Evolutionary conservation across 345 rosid species (phyloP).

Genomic region (Citropsis articulata): DNA sequence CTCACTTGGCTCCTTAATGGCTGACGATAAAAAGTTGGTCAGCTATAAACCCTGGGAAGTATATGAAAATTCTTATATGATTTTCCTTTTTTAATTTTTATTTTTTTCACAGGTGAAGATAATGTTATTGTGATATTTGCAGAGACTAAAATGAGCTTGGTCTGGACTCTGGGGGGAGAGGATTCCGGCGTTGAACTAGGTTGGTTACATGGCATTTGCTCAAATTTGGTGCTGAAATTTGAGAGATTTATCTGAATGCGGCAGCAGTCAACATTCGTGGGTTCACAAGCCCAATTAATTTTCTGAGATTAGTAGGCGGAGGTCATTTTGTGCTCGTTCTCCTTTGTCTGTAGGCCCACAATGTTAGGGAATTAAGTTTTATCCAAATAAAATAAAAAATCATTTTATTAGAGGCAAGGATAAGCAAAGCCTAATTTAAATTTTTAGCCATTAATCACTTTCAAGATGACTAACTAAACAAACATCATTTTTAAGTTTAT

Average conservation of each 20-base stretch:
- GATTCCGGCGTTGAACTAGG: background rate
- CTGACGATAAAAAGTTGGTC: background rate
- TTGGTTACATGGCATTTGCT: too few species aligned
- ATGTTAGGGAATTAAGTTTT: background rate
- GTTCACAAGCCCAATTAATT: background rate
- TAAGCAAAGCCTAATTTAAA: too few species aligned
- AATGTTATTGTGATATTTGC: constrained; percentile 1
- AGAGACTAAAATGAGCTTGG: too few species aligned
- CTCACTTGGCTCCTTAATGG: background rate
- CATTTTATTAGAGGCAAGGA: too few species aligned
- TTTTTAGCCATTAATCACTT: too few species aligned
- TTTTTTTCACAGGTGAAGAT: constrained; percentile 13
- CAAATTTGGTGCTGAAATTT: too few species aligned
- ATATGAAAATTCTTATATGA: background rate
- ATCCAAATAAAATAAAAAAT: too few species aligned
- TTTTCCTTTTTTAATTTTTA: background rate
- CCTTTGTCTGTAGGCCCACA: background rate
- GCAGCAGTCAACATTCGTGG: too few species aligned
- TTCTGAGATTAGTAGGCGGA: background rate
- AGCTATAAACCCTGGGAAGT: background rate
- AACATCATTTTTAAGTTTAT: too few species aligned
- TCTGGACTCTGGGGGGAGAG: background rate
- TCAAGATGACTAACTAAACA: too few species aligned
- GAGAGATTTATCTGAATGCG: too few species aligned
- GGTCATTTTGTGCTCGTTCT: background rate